phyloP scores from a whole-genome alignment of 2,329 filamentous ascomycete species.

The Paecilomyces fulvus region DNA sequence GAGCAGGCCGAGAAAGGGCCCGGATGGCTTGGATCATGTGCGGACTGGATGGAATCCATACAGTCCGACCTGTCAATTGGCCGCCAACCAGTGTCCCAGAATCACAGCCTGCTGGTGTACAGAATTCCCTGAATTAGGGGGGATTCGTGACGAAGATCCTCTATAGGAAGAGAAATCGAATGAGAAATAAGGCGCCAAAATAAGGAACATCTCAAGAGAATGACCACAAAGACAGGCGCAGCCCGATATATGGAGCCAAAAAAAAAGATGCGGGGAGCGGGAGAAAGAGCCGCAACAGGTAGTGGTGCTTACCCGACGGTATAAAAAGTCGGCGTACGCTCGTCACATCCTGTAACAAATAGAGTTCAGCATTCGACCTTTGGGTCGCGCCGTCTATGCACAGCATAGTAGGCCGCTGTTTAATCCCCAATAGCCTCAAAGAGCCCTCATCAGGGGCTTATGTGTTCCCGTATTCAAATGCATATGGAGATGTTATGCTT shows the following conservation, averaged over 20 bases:
- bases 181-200: background rate
- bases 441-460: background rate
- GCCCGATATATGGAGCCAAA: background rate
- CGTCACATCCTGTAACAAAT: background rate
- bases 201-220: background rate
- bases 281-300: background rate
- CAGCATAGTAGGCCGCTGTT: background rate
- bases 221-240: background rate
- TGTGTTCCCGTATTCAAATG: background rate
- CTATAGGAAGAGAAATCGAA: background rate
- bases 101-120: background rate
- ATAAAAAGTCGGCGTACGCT: background rate
- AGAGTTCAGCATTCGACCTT: background rate
- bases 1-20: background rate
- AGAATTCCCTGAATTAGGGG: background rate
- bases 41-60: background rate
- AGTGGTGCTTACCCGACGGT: background rate
- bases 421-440: background rate
- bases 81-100: background rate
- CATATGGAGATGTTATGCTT: background rate
- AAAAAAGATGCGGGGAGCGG: background rate
- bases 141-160: background rate
- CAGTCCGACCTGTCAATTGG: background rate
- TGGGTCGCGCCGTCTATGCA: background rate
- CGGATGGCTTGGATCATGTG: background rate